Percentiles rank a stretch among this genome's conserved stretches.
Evolutionary conservation across 2,329 filamentous ascomycete genomes (phyloP).

Genomic region (Blastomyces silverae): DNA sequence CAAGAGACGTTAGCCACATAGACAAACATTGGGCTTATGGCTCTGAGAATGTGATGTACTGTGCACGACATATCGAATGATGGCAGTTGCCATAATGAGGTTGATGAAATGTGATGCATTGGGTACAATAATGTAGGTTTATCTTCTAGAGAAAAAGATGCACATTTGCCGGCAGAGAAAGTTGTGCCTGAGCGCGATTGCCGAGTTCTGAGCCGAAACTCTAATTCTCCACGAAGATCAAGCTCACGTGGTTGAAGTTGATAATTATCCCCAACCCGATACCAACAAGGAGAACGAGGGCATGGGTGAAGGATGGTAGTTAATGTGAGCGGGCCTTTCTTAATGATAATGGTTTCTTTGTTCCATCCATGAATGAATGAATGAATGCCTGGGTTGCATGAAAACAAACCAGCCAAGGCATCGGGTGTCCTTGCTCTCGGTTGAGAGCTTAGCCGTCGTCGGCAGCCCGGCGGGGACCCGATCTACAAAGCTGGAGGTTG

Average conservation of each 20-base stretch:
- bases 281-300: not conserved
- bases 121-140: no score
- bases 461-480: not conserved
- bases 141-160: no score
- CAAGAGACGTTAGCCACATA: no score
- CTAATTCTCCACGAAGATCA: not conserved
- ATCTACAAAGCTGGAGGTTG: not conserved
- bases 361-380: not conserved
- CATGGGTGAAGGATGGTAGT: not conserved
- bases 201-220: conserved; percentile 13
- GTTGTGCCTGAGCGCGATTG: not conserved
- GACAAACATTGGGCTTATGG: no score
- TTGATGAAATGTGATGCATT: no score
- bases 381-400: no score
- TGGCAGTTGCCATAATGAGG: no score
- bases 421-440: not conserved
- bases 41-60: no score
- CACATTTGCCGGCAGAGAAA: not conserved
- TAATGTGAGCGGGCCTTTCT: not conserved
- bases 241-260: not conserved
- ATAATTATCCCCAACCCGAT: not conserved
- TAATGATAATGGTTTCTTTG: not conserved
- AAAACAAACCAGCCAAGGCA: not conserved
- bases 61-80: no score
- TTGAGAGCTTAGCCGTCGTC: conserved; percentile 7